Conservation (phyloP, 2,329 filamentous ascomycete species). For the Helicocarpus griseus region DNA sequence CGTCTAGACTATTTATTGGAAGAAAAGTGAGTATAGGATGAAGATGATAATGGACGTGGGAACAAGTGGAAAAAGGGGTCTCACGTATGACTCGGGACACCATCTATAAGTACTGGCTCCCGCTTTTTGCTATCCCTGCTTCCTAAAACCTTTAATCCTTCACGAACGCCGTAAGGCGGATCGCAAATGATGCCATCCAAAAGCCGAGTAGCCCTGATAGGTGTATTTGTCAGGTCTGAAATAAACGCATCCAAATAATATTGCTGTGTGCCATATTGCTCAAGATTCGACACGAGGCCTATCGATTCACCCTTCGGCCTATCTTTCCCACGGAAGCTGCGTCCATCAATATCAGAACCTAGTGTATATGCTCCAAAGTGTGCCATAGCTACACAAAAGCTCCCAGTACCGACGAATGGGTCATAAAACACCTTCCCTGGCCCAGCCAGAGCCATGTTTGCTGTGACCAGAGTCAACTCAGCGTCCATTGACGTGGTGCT, state of each 20-base stretch:
- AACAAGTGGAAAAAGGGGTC: constrained; percentile 18
- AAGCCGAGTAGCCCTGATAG: constrained; percentile 51
- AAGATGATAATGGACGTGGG: constrained; percentile 1
- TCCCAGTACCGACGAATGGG: constrained; percentile 90
- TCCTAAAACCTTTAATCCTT: constrained; percentile 82
- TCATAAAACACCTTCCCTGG: constrained; percentile 86
- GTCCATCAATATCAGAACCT: constrained; percentile 88
- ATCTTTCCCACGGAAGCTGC: constrained; percentile 59
- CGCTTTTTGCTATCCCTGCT: constrained; percentile 50
- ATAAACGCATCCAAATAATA: constrained; percentile 69
- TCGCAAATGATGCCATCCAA: constrained; percentile 93
- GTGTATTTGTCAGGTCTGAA: constrained; percentile 80
- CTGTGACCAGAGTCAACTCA: constrained; percentile 81
- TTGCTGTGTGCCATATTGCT: constrained; percentile 63
- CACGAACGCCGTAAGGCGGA: constrained; percentile 88
- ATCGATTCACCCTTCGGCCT: constrained; percentile 37
- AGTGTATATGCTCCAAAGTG: constrained; percentile 78
- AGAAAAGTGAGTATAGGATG: not conserved
- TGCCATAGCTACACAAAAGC: constrained; percentile 80
- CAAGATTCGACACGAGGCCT: constrained; percentile 60
- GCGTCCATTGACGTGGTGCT: constrained; percentile 97
- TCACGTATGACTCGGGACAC: constrained; percentile 59
- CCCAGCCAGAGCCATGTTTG: constrained; percentile 74
- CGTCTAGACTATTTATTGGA: constrained; percentile 39
- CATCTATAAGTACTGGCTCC: constrained; percentile 53